A percentile compares a stretch with the other conserved stretches of the same genome.
phyloP scores from a whole-genome alignment of 2,329 filamentous ascomycete genomes.

The Fusarium xylarioides region DNA sequence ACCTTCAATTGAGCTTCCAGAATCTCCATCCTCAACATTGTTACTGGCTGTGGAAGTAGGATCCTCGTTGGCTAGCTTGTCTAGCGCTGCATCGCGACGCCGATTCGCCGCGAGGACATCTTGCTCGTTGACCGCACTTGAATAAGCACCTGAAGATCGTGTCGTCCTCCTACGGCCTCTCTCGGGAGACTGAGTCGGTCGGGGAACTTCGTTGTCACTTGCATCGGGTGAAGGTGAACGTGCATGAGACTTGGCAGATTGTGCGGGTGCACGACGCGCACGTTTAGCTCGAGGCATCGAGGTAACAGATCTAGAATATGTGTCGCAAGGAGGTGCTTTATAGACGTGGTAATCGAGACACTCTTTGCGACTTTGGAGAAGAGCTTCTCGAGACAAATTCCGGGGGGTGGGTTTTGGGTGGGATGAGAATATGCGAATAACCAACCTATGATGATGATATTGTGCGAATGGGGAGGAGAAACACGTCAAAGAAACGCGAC shows the following conservation, averaged over 20 bases:
- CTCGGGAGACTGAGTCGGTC: slow-evolving; percentile 25
- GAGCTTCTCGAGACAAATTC: background rate
- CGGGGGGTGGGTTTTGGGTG: background rate
- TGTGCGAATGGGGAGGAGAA: slow-evolving; percentile 38
- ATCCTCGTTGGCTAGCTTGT: slow-evolving; percentile 48
- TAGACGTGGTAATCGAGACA: background rate
- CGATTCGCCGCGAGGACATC: slow-evolving; percentile 39
- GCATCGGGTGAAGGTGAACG: slow-evolving; percentile 30
- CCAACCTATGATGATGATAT: slow-evolving; percentile 38
- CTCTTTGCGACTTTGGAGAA: slow-evolving; percentile 3
- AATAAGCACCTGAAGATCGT: slow-evolving; percentile 31
- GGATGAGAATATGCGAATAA: slow-evolving; percentile 3
- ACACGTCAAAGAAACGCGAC: slow-evolving; percentile 44
- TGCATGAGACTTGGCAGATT: slow-evolving; percentile 33
- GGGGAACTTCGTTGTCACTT: slow-evolving; percentile 25
- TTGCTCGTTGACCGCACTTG: slow-evolving; percentile 40
- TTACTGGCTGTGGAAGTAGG: slow-evolving; percentile 44
- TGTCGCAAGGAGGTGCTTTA: background rate
- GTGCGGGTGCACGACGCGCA: slow-evolving; percentile 41
- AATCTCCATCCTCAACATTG: slow-evolving; percentile 41
- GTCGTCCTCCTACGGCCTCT: slow-evolving; percentile 41
- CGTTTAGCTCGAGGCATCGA: slow-evolving; percentile 46
- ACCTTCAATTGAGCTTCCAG: slow-evolving; percentile 49
- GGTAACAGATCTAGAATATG: background rate
- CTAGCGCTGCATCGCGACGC: slow-evolving; percentile 50